These are phyloP conservation scores for Canavalia ensiformis DNA, from an alignment of 306 rosid species.

Conservation along the genomic window DNA sequence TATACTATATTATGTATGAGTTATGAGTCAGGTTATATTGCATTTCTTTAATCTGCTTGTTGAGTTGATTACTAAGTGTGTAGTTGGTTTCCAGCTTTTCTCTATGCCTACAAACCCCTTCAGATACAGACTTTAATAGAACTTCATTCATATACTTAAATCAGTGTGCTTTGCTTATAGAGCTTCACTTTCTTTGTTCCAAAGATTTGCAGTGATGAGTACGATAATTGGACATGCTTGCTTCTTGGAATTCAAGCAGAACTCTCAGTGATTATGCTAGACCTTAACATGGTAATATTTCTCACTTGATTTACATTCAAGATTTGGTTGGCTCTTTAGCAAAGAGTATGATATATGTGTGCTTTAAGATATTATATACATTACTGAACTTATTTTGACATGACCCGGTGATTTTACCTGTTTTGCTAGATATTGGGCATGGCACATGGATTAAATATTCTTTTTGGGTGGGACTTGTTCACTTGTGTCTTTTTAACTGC, in stretches of 20 bases:
- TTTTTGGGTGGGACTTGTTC: constrained; percentile 95
- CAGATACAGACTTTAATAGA: not conserved
- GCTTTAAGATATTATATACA: constrained; percentile 10
- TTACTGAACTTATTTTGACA: constrained; percentile 17
- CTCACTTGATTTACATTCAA: constrained; percentile 28
- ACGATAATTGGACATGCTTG: constrained; percentile 75
- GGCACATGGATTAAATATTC: constrained; percentile 82
- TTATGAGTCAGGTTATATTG: not conserved
- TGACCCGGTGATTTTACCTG: constrained; percentile 40
- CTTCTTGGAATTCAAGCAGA: constrained; percentile 88
- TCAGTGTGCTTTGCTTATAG: constrained; percentile 22
- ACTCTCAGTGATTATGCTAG: constrained; percentile 78
- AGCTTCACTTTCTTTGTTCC: constrained; percentile 44
- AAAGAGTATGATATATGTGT: not conserved
- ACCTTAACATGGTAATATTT: constrained; percentile 83
- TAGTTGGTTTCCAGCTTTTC: constrained; percentile 26
- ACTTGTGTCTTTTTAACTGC: constrained; percentile 89
- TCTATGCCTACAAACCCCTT: not conserved
- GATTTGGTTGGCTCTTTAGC: constrained; percentile 15
- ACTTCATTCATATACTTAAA: constrained; percentile 13
- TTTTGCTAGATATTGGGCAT: constrained; percentile 80
- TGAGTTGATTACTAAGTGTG: constrained; percentile 9
- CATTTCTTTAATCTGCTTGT: constrained; percentile 34
- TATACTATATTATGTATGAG: not conserved
- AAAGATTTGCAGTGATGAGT: constrained; percentile 89